Percentiles rank a stretch among this genome's conserved stretches.
Conservation (phyloP, 129 eudicot genomes). For the Tagetes erecta region DNA sequence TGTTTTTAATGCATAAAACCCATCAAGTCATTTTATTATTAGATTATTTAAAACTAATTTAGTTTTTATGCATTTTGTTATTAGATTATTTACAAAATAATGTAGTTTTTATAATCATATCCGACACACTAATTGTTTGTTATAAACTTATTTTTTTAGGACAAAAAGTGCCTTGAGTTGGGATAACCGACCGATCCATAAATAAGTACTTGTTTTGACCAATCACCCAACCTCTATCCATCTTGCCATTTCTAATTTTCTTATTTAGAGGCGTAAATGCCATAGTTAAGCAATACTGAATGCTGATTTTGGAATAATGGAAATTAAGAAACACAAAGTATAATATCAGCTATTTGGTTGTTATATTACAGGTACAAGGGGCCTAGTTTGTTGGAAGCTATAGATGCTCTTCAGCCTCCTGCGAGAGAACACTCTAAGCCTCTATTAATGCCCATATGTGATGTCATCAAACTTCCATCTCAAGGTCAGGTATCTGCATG, state of each 20-base stretch:
- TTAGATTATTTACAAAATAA: neutral
- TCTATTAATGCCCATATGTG: slow-evolving; percentile 82
- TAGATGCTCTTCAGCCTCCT: slow-evolving; percentile 81
- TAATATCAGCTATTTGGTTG: slow-evolving; percentile 13
- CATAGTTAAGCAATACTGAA: neutral
- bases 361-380: slow-evolving; percentile 72
- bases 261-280: neutral
- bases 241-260: neutral
- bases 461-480: slow-evolving; percentile 67
- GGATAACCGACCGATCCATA: neutral
- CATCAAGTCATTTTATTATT: neutral
- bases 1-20: neutral
- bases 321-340: slow-evolving; percentile 1
- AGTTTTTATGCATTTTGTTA: no score
- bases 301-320: slow-evolving; percentile 11
- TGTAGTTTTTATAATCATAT: neutral
- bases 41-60: neutral
- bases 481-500: slow-evolving; percentile 85
- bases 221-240: neutral
- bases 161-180: neutral
- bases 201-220: neutral
- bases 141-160: neutral
- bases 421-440: slow-evolving; percentile 83
- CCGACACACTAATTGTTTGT: neutral
- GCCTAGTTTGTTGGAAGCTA: slow-evolving; percentile 72